Base-by-base conservation (phyloP, 2,329 filamentous ascomycete species). In the Colletotrichum zoysiae region DNA sequence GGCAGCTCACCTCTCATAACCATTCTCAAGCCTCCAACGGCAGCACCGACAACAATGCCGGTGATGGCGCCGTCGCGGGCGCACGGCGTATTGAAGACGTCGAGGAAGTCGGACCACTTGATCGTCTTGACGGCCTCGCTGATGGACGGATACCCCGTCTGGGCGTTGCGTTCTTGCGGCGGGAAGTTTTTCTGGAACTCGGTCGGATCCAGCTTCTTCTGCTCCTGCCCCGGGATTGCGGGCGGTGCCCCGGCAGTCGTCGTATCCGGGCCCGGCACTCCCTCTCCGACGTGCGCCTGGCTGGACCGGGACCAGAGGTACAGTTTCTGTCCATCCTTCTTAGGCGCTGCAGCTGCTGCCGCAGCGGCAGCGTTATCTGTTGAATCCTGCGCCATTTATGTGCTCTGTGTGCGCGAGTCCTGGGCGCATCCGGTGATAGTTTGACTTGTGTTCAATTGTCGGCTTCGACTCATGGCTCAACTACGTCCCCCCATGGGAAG, bases 1-100 rank as follows among this genome's bases (percentile, higher is more conserved):
- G n/a, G 56, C 6, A 1, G 78, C 86, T 76, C 85, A 97, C 95
- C 92, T 83, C 92, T 90, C 75, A 94, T 82, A 30, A 98, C 85
- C 77, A 91, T 92, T 74, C 92, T 89, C 66, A 95, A 77, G 70
- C 91, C 92, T 66, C 95, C 95, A 42, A 94, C 82, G 5, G 88
- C 92, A 74, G 94, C 93, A 4, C 94, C 96, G 2, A 89, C 87
- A 1, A 90, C 92, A 77, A 99, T 97, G 33, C 95, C 96, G 1
- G 93, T 90, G 76, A 98, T 84, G 65, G 97, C 86, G 2, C 93
- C 92, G 78, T 97, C 92, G 73, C 95, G 87, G 26, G 94, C 92
- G 81, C 96, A 98, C 0, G 95, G 95, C 69, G 90, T 88, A 81
- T 92, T 92, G 80, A 95, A 91, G 65, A 97, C 85, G 56, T 90